Evolutionary conservation across 23 red algal genomes (phyloP).

Genomic region (Gracilaria domingensis): DNA sequence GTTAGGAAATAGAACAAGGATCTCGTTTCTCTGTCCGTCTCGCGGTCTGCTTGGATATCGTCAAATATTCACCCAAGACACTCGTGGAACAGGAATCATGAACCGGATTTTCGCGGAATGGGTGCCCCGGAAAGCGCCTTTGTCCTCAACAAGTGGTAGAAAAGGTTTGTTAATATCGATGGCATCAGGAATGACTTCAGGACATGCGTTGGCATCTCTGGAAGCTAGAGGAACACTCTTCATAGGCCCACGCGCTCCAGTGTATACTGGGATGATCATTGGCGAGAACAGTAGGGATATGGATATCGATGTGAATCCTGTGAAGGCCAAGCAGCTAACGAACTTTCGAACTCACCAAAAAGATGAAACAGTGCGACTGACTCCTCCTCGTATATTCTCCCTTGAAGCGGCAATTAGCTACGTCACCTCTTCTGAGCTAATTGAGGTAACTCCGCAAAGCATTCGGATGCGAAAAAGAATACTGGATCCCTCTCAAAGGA

Average conservation of each 20-base stretch:
- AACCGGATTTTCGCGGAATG: conserved; percentile 85
- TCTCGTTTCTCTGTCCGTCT: conserved; percentile 80
- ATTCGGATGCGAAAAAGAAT: conserved; percentile 79
- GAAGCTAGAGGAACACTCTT: conserved; percentile 75
- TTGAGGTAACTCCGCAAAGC: conserved; percentile 86
- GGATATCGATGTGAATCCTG: conserved; percentile 90
- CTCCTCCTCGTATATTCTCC: conserved; percentile 51
- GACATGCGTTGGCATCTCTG: conserved; percentile 60
- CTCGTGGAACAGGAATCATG: conserved; percentile 86
- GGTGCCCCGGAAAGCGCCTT: conserved; percentile 43
- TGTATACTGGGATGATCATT: conserved; percentile 89
- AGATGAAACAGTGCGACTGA: conserved; percentile 75
- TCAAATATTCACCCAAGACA: conserved; percentile 72
- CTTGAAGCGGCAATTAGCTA: conserved; percentile 89
- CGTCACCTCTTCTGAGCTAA: conserved; percentile 65
- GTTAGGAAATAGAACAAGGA: conserved; percentile 32
- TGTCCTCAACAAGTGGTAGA: conserved; percentile 17
- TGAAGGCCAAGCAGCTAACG: conserved; percentile 85
- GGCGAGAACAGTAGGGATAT: conserved; percentile 73
- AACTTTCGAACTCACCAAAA: conserved; percentile 87
- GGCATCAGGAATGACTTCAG: conserved; percentile 74
- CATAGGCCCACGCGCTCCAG: conserved; percentile 65
- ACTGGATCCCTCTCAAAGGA: conserved; percentile 53
- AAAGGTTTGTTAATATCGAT: conserved; percentile 72
- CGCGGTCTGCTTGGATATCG: conserved; percentile 88